Evolutionary conservation across 306 rosid species (phyloP), one percentile per base, ranked within the genome.

Genomic region (Quercus alba): DNA sequence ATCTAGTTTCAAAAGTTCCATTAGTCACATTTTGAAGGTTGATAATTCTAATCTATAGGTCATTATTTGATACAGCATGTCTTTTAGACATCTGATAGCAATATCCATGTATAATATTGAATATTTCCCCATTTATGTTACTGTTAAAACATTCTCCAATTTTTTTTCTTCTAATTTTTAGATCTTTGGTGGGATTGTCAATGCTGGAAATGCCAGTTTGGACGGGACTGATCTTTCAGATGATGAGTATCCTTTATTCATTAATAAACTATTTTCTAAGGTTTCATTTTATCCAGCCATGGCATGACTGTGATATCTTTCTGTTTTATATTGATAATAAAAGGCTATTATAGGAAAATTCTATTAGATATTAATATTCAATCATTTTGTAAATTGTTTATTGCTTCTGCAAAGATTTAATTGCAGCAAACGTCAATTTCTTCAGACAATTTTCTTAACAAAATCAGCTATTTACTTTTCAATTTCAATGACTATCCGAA

Each of bases 401-500:
- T 81, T 59, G 68, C 71, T 67, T 78, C 26, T 49, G 58, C 77
- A 77, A 66, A 79, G 58, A 58, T 70, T 68, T 8, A 74, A 59
- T 30, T 73, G 21, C 81, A 70, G 19, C 75, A 72, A 74, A 63
- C 79, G 58, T 76, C 63, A 28, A 56, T 74, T 33, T 81, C 80
- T 83, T 82, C 56, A 49, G 61, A 81, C 68, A 63, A 26, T 71
- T 71, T 90, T 85, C 98, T 95, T 95, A 83, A 95, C 99, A 77
- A 46, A 76, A 85, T 73, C 82, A 95, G 99, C 88, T 95, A 93
- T 86, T 75, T 91, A 77, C 87, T 95, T 81, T 93, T 93, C 81
- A 95, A 95, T 85, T 95, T 95, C 81, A 95, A 95, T 75, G 99
- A 95, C 79, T 95, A 88, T 75, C 98, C 99, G 7, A 95, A 91